These are phyloP conservation scores for Melaleuca alternifolia DNA, from an alignment of 345 rosid genomes.

Conservation along the genomic window DNA sequence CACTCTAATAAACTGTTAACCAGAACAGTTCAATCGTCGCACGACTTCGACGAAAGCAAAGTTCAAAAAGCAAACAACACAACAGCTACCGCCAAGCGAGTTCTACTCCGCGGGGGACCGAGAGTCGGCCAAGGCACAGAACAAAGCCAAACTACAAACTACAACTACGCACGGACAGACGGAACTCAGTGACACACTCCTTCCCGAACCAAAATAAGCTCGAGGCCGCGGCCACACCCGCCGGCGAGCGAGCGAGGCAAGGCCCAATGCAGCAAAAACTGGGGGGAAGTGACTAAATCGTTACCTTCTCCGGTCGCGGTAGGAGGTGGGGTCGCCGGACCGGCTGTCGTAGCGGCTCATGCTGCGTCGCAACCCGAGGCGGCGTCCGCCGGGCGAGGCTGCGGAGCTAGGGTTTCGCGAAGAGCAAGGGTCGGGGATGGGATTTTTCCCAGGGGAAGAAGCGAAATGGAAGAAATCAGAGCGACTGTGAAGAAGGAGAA, in stretches of 20 bases:
- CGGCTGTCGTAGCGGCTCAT: slow-evolving; percentile 99
- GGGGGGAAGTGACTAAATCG: background rate
- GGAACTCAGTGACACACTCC: background rate
- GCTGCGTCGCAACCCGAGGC: background rate
- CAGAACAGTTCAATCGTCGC: background rate
- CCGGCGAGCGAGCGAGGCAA: background rate
- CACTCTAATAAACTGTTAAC: background rate
- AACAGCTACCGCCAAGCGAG: background rate
- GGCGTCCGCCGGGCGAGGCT: background rate
- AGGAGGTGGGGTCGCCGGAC: slow-evolving; percentile 76
- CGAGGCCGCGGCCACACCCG: no score
- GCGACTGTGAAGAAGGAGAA: background rate
- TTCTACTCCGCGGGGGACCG: background rate
- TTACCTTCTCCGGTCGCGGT: slow-evolving; percentile 91
- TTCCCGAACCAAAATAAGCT: background rate
- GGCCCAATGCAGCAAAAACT: background rate
- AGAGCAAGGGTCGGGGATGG: background rate
- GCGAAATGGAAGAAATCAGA: background rate
- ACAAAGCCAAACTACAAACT: background rate
- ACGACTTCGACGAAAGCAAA: background rate
- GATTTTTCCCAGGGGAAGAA: background rate
- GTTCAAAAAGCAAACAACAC: background rate
- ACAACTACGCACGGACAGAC: background rate
- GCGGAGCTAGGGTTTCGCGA: background rate
- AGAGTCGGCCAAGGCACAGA: background rate